Evolutionary conservation across 2,329 filamentous ascomycete genomes (phyloP), one percentile per base, ranked within the genome.

Genomic region (Cercospora berteroae): DNA sequence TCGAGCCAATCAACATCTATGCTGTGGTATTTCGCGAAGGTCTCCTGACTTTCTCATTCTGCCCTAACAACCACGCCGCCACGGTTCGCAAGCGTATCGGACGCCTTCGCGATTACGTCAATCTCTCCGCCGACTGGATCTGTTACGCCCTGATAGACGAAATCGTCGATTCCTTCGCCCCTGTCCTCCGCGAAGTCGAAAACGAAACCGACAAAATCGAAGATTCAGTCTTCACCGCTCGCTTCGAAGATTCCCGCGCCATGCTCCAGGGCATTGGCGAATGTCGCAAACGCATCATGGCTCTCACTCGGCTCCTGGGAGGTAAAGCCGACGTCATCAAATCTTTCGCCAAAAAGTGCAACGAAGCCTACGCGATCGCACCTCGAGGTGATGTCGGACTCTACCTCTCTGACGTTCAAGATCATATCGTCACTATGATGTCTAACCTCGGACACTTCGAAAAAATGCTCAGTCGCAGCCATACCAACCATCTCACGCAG

Each of bases 391-490:
- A 99, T 77, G 97, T 99, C 72, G 95, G 94, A 23, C 87, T 99
- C 75, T 99, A 99, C 77, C 87, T 99, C 39, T 93, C 93, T 76
- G 95, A 99, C 81, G 97, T 99, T 71, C 95, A 99, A 80, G 95
- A 99, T 81, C 95, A 99, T 86, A 94, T 99, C 63, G 93, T 99
- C 67, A 99, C 95, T 56, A 98, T 98, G 94, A 96, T 97, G 87
- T 95, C 92, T 73, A 99, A 96, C 80, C 81, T 99, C 74, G 89
- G 89, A 0, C 95, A 99, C 78, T 97, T 97, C 74, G 95, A 99
- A 79, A 98, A 98, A 85, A 97, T 99, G 86, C 86, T 99, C 60
- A 94, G 91, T 29, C 90, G 95, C 23, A 91, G 92, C 2, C 95
- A 99, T 82, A 92, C 91, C 83, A 99, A 98, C 79, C 98, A 99